phyloP scores from a whole-genome alignment of 1,139 yeast genomes.

The Geotrichum candidum region DNA sequence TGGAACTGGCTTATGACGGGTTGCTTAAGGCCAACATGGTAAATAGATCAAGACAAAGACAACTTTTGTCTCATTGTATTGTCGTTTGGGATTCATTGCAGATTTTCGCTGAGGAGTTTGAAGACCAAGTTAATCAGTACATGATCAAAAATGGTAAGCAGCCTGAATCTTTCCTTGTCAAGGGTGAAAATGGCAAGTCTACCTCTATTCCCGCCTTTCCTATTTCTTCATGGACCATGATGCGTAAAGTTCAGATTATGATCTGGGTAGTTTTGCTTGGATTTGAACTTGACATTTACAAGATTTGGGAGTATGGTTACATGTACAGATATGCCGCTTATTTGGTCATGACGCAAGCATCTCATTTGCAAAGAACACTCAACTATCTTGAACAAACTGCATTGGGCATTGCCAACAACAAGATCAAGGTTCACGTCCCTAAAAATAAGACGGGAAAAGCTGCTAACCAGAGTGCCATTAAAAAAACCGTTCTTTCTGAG shows the following conservation, averaged over 20 bases:
- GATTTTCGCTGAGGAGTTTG: slow-evolving; percentile 84
- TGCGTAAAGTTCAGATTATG: slow-evolving; percentile 63
- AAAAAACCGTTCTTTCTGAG: slow-evolving; percentile 1
- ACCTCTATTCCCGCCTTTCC: slow-evolving; percentile 43
- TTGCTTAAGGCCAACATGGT: slow-evolving; percentile 32
- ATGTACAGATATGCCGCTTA: slow-evolving; percentile 61
- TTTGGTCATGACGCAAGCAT: slow-evolving; percentile 45
- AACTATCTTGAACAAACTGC: slow-evolving; percentile 38
- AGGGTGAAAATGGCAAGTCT: neutral
- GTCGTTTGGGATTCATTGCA: slow-evolving; percentile 76
- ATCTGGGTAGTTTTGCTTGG: slow-evolving; percentile 66
- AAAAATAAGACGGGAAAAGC: neutral
- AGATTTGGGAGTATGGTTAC: slow-evolving; percentile 60
- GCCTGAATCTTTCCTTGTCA: neutral
- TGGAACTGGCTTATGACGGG: slow-evolving; percentile 8
- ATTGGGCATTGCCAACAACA: slow-evolving; percentile 32
- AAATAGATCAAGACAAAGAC: slow-evolving; percentile 81
- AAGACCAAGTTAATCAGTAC: slow-evolving; percentile 76
- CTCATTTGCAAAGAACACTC: slow-evolving; percentile 48
- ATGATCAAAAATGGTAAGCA: slow-evolving; percentile 1
- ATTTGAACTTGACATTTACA: slow-evolving; percentile 68
- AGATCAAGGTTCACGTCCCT: slow-evolving; percentile 5
- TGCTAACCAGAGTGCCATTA: neutral
- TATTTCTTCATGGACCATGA: slow-evolving; percentile 62
- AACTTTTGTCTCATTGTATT: slow-evolving; percentile 52